phyloP scores from a whole-genome alignment of 2,329 filamentous ascomycete genomes.

The Neocatenulostroma microsporum region DNA sequence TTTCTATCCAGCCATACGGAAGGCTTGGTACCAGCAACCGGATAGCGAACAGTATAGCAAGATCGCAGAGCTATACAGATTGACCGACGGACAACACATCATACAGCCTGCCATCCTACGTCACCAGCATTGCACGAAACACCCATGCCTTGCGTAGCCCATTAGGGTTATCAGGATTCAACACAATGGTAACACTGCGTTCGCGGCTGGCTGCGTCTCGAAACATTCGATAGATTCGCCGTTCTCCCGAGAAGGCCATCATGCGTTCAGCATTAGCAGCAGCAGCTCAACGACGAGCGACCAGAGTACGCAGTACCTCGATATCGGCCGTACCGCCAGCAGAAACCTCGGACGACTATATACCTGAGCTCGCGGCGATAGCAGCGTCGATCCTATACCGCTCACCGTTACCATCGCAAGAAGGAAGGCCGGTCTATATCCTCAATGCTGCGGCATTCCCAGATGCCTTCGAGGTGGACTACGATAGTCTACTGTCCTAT shows the following conservation, averaged over 20 bases:
- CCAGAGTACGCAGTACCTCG: constrained; percentile 31
- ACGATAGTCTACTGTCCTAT: constrained; percentile 48
- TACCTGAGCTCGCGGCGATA: constrained; percentile 39
- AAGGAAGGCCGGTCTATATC: constrained; percentile 46
- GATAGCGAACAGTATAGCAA: too few relatives aligned
- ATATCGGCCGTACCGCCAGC: constrained; percentile 42
- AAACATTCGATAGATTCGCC: too few relatives aligned
- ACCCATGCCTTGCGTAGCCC: too few relatives aligned
- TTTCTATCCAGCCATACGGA: too few relatives aligned
- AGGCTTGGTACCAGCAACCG: too few relatives aligned
- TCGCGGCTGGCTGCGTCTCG: too few relatives aligned
- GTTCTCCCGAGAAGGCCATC: neutral
- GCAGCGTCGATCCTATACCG: constrained; percentile 49
- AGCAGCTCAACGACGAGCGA: constrained; percentile 20
- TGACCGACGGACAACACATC: too few relatives aligned
- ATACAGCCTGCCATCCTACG: too few relatives aligned
- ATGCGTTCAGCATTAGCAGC: constrained; percentile 26
- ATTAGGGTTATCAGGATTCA: too few relatives aligned
- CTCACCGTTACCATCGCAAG: constrained; percentile 43
- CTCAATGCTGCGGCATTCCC: constrained; percentile 52
- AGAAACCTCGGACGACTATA: constrained; percentile 40
- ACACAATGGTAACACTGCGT: too few relatives aligned
- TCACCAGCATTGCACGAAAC: too few relatives aligned
- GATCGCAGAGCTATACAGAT: too few relatives aligned
- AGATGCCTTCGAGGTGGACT: constrained; percentile 47